Evolutionary conservation across 139 green algal genomes (phyloP), one percentile per base, ranked within the genome.

Genomic region (Picochlorum sp.): DNA sequence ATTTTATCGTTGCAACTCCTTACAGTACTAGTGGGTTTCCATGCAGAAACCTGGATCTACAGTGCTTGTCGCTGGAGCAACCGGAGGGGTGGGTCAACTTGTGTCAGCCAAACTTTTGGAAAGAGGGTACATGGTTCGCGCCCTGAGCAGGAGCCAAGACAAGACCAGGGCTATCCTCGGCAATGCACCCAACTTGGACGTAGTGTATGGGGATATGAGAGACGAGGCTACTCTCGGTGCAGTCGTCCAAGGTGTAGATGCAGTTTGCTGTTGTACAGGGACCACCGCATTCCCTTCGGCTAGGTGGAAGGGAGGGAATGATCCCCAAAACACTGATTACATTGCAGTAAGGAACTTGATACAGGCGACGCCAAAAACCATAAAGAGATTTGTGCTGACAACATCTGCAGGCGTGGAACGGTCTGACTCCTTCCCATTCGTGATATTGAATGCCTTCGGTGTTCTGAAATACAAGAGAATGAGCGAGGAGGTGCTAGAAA

Each of bases 401-500:
- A 91, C 85, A 22, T 89, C 79, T 9, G 81, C 84, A n/a, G 91
- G 89, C 0, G 86, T 96, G 36, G 80, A 90, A 59, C 69, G 89
- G 8, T 73, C 67, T 40, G 52, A 68, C 25, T 35, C 76, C 28
- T 68, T 92, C 35, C 87, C 87, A 6, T 95, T 78, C 63, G 49
- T 50, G 49, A 88, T 97, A 22, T 74, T 98, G 20, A 98, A 98
- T 65, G 32, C 76, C 9, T 97, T 96, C 72, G 91, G 85, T 20
- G 92, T 98, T 24, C 78, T 98, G 14, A 89, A 85, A 47, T 96
- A 74, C 71, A 98, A 98, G 72, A 72, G 75, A 20, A 63, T 81
- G 49, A 66, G 64, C 2, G 92, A 98, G 70, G 6, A 79, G 63
- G 59, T 61, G 33, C 64, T 96, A 26, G 39, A 77, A 61, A 31